Conservation (phyloP, 179 eudicot genomes). For the Silene noctiflora region DNA sequence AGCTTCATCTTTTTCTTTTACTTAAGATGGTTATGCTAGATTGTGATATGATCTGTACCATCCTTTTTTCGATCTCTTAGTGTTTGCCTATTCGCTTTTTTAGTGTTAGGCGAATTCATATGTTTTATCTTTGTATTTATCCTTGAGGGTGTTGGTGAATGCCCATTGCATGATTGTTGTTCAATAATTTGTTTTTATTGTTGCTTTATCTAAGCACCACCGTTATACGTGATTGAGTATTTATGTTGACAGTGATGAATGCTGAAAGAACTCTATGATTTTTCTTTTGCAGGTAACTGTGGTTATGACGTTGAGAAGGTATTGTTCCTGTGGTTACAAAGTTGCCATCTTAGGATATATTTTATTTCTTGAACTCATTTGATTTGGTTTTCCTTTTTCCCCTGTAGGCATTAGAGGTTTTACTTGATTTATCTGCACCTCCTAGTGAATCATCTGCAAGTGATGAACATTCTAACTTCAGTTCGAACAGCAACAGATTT, state of each 20-base stretch:
- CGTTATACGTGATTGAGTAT: slow-evolving; percentile 10
- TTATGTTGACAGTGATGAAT: background rate
- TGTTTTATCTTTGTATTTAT: background rate
- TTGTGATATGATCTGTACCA: background rate
- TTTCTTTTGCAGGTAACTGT: slow-evolving; percentile 59
- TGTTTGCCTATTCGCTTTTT: background rate
- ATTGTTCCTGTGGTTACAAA: background rate
- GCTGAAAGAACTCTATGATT: slow-evolving; percentile 31
- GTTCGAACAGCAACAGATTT: slow-evolving; percentile 38
- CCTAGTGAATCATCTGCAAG: slow-evolving; percentile 36
- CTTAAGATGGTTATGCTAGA: background rate
- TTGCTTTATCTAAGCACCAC: background rate
- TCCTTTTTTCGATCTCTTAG: background rate
- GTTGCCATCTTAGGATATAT: background rate
- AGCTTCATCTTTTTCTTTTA: background rate
- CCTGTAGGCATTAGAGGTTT: slow-evolving; percentile 61
- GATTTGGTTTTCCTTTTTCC: slow-evolving; percentile 4
- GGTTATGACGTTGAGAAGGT: slow-evolving; percentile 72
- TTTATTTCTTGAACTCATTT: background rate
- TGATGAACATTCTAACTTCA: slow-evolving; percentile 32
- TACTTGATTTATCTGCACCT: slow-evolving; percentile 75
- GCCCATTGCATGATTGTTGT: background rate
- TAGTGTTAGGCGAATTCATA: background rate
- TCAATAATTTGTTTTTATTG: background rate
- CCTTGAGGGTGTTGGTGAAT: background rate